A percentile compares a stretch with the other conserved stretches of the same genome.
Conservation (phyloP, 441 rosid genomes). For the Aquilaria agallochum region DNA sequence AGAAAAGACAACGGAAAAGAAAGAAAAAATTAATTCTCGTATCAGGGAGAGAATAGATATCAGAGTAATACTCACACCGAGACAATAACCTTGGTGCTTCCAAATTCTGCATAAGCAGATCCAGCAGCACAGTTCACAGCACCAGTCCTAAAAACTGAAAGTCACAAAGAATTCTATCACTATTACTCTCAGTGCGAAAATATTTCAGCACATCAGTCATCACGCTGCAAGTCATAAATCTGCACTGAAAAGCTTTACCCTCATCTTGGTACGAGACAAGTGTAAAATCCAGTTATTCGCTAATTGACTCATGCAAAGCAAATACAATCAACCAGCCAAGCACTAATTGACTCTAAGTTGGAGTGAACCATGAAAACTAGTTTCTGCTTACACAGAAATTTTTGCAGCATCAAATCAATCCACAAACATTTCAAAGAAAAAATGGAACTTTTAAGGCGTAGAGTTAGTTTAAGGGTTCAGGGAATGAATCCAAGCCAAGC, state of each 20-base stretch:
- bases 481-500: no score
- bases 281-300: no score
- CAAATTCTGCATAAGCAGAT: constrained; percentile 95
- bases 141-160: constrained; percentile 75
- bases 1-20: not conserved
- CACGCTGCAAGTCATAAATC: no score
- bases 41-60: constrained; percentile 4
- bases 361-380: constrained; percentile 5
- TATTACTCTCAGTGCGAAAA: no score
- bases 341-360: not conserved
- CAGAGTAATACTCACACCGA: constrained; percentile 69
- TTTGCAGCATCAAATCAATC: not conserved
- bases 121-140: constrained; percentile 91
- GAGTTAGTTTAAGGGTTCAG: no score
- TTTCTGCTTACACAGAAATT: not conserved
- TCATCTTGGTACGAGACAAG: no score
- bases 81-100: constrained; percentile 89
- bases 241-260: no score
- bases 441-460: no score
- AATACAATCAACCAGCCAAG: no score
- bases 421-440: no score
- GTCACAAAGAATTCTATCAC: constrained; percentile 3
- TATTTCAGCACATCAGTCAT: no score
- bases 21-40: not conserved
- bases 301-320: no score